Percentiles rank a stretch among this genome's conserved stretches.
These are phyloP conservation scores for Conidiobolus incongruus DNA, from an alignment of 371 early-diverging fungal genomes.

Conservation along the genomic window DNA sequence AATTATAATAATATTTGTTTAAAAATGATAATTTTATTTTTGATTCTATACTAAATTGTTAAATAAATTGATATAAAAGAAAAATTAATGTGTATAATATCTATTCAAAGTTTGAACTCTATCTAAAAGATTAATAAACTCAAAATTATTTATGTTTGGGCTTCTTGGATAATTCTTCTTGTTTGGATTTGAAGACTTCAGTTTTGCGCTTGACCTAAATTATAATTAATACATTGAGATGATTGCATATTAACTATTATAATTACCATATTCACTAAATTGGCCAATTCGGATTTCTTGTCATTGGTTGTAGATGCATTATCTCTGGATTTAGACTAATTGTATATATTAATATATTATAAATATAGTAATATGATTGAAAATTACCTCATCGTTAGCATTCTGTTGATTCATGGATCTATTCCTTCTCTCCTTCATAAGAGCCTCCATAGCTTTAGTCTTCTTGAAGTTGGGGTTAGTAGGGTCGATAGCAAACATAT, in stretches of 20 bases:
- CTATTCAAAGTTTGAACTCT: too few species aligned
- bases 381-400: constrained; percentile 3
- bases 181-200: neutral
- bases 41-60: too few species aligned
- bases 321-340: neutral
- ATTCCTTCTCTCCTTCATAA: constrained; percentile 46
- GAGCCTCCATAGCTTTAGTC: constrained; percentile 69
- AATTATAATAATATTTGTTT: too few species aligned
- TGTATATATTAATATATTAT: too few species aligned
- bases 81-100: too few species aligned
- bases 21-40: too few species aligned
- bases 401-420: constrained; percentile 17
- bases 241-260: neutral
- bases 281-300: neutral
- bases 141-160: too few species aligned
- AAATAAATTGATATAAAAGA: too few species aligned
- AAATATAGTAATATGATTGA: too few species aligned
- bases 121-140: too few species aligned
- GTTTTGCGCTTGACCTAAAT: neutral
- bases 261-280: neutral
- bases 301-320: neutral
- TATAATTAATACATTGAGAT: too few species aligned
- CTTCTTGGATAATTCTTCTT: too few species aligned
- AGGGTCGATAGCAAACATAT: constrained; percentile 87
- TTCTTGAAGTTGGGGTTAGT: constrained; percentile 85